Evolutionary conservation across 768 basidiomycete species (phyloP).

Genomic region (Kondoa malvinella): DNA sequence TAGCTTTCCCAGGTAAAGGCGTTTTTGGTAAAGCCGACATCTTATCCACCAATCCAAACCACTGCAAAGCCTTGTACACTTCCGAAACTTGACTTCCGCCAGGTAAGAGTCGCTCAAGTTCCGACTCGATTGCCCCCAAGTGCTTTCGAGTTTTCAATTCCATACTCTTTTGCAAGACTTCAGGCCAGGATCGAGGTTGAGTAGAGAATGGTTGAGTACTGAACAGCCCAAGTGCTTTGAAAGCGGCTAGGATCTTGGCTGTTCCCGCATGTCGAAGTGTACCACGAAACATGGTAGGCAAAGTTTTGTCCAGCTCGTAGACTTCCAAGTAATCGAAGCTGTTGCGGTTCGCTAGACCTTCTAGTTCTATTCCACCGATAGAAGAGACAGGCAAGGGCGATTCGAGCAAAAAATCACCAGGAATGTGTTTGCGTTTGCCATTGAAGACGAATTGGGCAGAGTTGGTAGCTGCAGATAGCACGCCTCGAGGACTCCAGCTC

Average conservation of each 20-base stretch:
- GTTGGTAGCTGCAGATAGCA: constrained; percentile 62
- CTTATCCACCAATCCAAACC: background rate
- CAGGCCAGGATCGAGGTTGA: background rate
- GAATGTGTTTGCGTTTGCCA: constrained; percentile 40
- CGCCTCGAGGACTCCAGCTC: constrained; percentile 76
- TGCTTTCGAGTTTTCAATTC: background rate
- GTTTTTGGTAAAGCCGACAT: background rate
- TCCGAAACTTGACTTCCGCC: background rate
- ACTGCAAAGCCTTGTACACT: background rate
- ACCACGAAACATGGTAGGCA: constrained; percentile 61
- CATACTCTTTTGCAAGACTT: background rate
- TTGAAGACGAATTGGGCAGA: constrained; percentile 48
- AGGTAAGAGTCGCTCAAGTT: background rate
- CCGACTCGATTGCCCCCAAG: constrained; percentile 37
- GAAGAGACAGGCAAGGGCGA: constrained; percentile 52
- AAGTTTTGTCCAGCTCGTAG: constrained; percentile 43
- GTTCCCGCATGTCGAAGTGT: constrained; percentile 86
- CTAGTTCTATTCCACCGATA: constrained; percentile 46
- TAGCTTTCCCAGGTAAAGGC: background rate
- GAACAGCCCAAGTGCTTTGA: constrained; percentile 38
- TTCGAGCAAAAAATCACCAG: constrained; percentile 42
- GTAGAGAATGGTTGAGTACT: background rate
- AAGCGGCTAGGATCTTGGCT: constrained; percentile 51
- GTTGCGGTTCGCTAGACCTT: constrained; percentile 74
- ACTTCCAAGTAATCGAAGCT: constrained; percentile 52